phyloP scores from a whole-genome alignment of 1,284 basidiomycete genomes.

The Blastosporella zonata region DNA sequence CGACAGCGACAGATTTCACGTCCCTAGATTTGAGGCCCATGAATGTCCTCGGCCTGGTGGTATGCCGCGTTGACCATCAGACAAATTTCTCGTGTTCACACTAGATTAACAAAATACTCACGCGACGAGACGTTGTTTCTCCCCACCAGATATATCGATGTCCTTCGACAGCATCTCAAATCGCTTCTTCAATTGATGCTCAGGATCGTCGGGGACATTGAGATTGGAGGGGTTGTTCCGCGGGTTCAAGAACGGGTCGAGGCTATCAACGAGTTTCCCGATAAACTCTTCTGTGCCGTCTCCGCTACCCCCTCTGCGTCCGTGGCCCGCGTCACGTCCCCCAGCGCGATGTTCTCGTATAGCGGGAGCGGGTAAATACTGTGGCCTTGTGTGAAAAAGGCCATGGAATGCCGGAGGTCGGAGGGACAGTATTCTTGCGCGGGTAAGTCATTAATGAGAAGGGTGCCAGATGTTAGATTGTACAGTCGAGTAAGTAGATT shows the following conservation, averaged over 20 bases:
- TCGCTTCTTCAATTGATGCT: constrained; percentile 32
- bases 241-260: constrained; percentile 30
- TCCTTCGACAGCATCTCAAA: constrained; percentile 32
- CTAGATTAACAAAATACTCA: constrained; percentile 20
- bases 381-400: constrained; percentile 44
- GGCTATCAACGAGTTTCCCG: constrained; percentile 25
- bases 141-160: constrained; percentile 39
- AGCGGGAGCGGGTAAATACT: constrained; percentile 41
- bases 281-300: constrained; percentile 34
- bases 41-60: constrained; percentile 33
- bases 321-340: constrained; percentile 27
- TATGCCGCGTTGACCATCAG: neutral
- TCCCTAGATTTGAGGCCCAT: constrained; percentile 44
- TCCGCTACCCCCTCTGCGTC: constrained; percentile 29
- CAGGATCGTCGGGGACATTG: constrained; percentile 30
- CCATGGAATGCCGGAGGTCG: constrained; percentile 36
- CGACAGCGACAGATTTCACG: constrained; percentile 45
- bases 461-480: constrained; percentile 35
- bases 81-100: neutral
- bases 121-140: constrained; percentile 41
- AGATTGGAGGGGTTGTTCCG: constrained; percentile 3
- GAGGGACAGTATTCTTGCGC: constrained; percentile 31
- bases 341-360: constrained; percentile 45
- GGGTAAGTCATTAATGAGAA: constrained; percentile 42
- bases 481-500: constrained; percentile 45